Base-by-base conservation (phyloP, 225 moss, liverwort and hornwort genomes). In the Physcomitrium patens region DNA sequence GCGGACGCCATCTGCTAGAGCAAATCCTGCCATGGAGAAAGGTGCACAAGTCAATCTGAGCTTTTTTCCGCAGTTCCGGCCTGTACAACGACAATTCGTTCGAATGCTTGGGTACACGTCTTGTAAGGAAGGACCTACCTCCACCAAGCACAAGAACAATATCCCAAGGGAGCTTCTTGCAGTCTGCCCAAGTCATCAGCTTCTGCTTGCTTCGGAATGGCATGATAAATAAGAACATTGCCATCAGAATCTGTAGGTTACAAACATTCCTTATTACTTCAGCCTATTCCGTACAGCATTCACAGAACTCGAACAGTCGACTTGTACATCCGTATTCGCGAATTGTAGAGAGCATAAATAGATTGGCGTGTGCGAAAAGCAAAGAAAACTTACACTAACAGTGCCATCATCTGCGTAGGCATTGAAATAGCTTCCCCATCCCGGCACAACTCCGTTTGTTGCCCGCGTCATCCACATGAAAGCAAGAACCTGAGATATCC, bases 121-220 rank as follows among this genome's bases (percentile, higher is more conserved):
- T 59, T 8, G 71, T 16, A 53, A 37, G 22, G 16, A 51, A 14
- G 2, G 10, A 12, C 31, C 58, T 80, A 87, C 87, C 87, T 80
- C 87, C 87, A 53, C 87, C 87, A 14, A 87, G 79, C 64, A 87
- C 83, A 52, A 99, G 90, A 68, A 99, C 81, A 20, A 94, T 87
- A 77, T 86, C 91, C 93, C 94, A 94, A 0, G 91, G 89, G 16
- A 99, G 86, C 62, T 93, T 90, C 82, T 95, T 93, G 82, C 94
- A 94, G 56, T 74, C 75, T 60, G 82, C 87, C 94, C 93, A 99
- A 63, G 80, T 84, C 94, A 95, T 91, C 79, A 99, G 55, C 85
- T 81, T 95, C 59, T 93, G 83, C 68, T 56, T 76, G 17, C 68
- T 63, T 13, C 63, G 67, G 58, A 84, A 69, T 8, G 96, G 96